Conservation (phyloP, 1,284 basidiomycete genomes). For the Xanthoconium separans region DNA sequence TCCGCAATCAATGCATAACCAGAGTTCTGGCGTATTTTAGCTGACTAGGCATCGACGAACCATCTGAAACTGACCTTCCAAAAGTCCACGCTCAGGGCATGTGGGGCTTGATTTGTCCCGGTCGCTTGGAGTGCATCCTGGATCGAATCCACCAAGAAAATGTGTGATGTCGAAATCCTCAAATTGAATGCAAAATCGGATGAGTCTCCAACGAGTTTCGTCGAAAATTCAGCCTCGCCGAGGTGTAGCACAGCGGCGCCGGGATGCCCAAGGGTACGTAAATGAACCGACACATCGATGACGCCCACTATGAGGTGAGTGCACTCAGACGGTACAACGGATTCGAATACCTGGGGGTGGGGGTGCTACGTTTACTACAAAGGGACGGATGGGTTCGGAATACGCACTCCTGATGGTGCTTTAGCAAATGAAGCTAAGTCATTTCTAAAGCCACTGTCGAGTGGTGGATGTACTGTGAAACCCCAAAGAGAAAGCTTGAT, state of each 20-base stretch:
- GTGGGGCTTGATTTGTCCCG: constrained; percentile 3
- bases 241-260: constrained; percentile 69
- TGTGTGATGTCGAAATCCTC: constrained; percentile 44
- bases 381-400: not conserved
- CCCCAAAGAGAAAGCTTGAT: constrained; percentile 66
- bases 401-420: constrained; percentile 82
- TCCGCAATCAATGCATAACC: constrained; percentile 74
- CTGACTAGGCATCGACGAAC: not conserved
- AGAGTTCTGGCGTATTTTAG: constrained; percentile 37
- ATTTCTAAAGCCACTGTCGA: constrained; percentile 63
- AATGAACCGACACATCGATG: constrained; percentile 67
- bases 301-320: constrained; percentile 69
- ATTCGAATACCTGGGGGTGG: constrained; percentile 75
- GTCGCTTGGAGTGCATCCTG: constrained; percentile 32
- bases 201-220: constrained; percentile 70
- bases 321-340: constrained; percentile 88
- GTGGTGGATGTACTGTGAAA: constrained; percentile 63
- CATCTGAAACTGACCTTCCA: constrained; percentile 65
- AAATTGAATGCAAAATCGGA: constrained; percentile 55
- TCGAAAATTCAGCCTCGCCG: constrained; percentile 64
- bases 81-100: constrained; percentile 40
- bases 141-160: constrained; percentile 68
- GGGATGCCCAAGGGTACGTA: constrained; percentile 56
- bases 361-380: not conserved
- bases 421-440: constrained; percentile 73